These are phyloP conservation scores for Fusarium sp. DNA, from an alignment of 2,329 filamentous ascomycete genomes.

Conservation along the genomic window DNA sequence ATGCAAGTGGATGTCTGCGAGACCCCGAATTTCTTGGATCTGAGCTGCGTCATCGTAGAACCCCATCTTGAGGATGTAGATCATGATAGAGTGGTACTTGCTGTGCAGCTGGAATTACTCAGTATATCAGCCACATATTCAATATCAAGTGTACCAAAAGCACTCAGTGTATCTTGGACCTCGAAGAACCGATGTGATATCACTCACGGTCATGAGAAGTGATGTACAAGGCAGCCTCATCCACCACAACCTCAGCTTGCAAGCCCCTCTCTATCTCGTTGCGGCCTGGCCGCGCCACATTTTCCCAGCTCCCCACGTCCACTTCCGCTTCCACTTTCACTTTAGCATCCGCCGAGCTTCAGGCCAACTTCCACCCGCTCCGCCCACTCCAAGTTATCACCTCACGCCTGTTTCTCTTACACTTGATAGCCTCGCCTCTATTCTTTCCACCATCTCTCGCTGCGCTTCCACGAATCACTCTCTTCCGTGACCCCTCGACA, in stretches of 20 bases:
- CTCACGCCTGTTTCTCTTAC: neutral
- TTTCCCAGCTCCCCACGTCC: constrained; percentile 30
- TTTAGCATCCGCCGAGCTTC: constrained; percentile 26
- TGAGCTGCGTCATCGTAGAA: constrained; percentile 31
- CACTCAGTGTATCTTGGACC: no score
- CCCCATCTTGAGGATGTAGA: constrained; percentile 14
- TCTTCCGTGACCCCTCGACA: neutral
- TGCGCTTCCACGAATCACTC: neutral
- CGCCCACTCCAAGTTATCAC: constrained; percentile 8
- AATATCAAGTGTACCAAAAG: fast-evolving
- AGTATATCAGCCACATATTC: fast-evolving
- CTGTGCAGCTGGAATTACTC: fast-evolving
- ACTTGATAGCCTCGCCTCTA: neutral
- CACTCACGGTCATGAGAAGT: no score
- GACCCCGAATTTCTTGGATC: constrained; percentile 14
- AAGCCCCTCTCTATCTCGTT: constrained; percentile 31
- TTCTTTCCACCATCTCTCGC: neutral
- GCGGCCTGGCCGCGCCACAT: constrained; percentile 36
- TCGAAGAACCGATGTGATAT: no score
- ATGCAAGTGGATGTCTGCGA: constrained; percentile 9
- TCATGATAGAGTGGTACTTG: constrained; percentile 27
- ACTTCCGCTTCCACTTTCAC: constrained; percentile 7
- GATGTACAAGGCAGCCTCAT: fast-evolving
- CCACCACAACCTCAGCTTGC: neutral
- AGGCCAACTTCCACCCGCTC: constrained; percentile 31